Percentiles rank a stretch among this genome's conserved stretches.
phyloP scores from a whole-genome alignment of 2,329 filamentous ascomycete species.

The Albifimbria verrucaria region DNA sequence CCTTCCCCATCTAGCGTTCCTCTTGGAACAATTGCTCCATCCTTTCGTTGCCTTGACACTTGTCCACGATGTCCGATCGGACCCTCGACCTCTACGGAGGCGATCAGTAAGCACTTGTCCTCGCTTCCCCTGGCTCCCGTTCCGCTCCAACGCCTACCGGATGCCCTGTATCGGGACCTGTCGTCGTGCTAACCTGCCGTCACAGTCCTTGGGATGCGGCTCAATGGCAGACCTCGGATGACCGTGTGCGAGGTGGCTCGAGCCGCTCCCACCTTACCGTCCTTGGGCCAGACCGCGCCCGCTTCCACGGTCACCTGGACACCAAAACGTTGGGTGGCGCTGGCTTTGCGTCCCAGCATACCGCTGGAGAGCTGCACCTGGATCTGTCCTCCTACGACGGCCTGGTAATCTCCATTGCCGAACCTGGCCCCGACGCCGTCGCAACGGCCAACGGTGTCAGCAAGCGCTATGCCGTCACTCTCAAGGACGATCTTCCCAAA shows the following conservation, averaged over 20 bases:
- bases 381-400: slow-evolving; percentile 63
- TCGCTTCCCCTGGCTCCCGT: background rate
- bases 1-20: too few relatives aligned
- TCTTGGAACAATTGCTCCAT: too few relatives aligned
- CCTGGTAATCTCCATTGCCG: slow-evolving; percentile 47
- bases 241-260: slow-evolving; percentile 72
- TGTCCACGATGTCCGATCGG: background rate
- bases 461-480: slow-evolving; percentile 68
- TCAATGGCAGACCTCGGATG: slow-evolving; percentile 69
- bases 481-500: slow-evolving; percentile 67
- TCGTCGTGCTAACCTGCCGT: too few relatives aligned
- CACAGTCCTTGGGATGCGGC: slow-evolving; percentile 46
- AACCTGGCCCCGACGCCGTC: background rate
- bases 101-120: slow-evolving; percentile 27
- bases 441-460: slow-evolving; percentile 46
- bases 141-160: too few relatives aligned
- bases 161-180: too few relatives aligned
- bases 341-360: slow-evolving; percentile 78
- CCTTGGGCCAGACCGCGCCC: slow-evolving; percentile 34
- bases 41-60: background rate
- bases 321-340: slow-evolving; percentile 73
- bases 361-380: slow-evolving; percentile 56
- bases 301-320: slow-evolving; percentile 69
- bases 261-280: slow-evolving; percentile 53
- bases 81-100: slow-evolving; percentile 34